These are phyloP conservation scores for Paralagenidium karlingii DNA, from an alignment of 352 stramenopile genomes.

Conservation along the genomic window DNA sequence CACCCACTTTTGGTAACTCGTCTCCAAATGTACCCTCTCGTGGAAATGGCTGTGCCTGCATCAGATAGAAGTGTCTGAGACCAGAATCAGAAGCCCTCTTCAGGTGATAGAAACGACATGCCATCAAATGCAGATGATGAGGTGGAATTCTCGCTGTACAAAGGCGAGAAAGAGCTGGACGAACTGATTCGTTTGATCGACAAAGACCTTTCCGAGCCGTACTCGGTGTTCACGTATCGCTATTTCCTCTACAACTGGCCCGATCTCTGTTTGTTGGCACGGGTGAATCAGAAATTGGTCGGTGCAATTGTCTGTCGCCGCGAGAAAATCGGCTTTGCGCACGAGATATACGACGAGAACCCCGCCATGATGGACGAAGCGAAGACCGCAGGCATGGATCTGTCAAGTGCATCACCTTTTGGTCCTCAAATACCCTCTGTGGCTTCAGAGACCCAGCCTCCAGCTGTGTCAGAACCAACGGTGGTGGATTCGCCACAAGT, in stretches of 20 bases:
- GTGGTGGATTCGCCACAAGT: neutral
- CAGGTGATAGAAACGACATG: no score
- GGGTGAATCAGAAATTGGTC: slow-evolving; percentile 76
- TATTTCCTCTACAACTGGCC: slow-evolving; percentile 95
- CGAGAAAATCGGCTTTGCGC: slow-evolving; percentile 69
- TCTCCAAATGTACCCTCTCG: no score
- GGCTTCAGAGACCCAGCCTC: no score
- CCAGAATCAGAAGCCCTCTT: no score
- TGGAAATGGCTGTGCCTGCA: no score
- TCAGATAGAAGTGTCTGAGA: no score
- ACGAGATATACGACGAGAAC: no score
- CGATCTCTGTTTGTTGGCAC: slow-evolving; percentile 82
- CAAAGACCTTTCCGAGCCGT: slow-evolving; percentile 91
- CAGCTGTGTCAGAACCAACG: neutral
- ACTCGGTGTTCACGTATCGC: slow-evolving; percentile 95
- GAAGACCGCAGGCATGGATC: no score
- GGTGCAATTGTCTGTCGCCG: slow-evolving; percentile 89
- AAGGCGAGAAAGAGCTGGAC: slow-evolving; percentile 81
- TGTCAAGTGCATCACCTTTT: no score
- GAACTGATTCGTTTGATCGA: slow-evolving; percentile 90
- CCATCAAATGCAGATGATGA: slow-evolving; percentile 6
- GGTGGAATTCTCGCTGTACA: slow-evolving; percentile 58
- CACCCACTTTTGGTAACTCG: no score
- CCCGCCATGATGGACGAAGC: slow-evolving; percentile 29
- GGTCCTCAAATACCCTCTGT: no score